Conservation (phyloP, 176 grass and related monocot genomes). For the Elymus sibiricus region DNA sequence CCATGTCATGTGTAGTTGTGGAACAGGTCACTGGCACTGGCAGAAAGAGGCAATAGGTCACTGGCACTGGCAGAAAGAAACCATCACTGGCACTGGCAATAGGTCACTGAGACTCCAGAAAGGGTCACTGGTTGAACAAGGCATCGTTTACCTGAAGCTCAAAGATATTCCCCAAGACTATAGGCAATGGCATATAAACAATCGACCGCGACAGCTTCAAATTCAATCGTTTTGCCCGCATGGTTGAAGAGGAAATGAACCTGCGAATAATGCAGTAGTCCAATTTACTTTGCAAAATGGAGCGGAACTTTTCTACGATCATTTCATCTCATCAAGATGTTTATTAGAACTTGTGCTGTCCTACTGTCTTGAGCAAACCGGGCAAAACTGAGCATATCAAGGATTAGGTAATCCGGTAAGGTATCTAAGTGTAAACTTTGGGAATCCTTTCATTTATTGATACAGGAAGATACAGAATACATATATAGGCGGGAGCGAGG, state of each 20-base stretch:
- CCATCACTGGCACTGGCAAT: not conserved
- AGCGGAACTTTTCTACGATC: not conserved
- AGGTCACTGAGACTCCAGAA: not conserved
- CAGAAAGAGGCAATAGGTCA: not conserved
- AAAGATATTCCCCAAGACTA: not conserved
- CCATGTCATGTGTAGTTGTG: not conserved
- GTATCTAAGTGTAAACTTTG: too few relatives aligned
- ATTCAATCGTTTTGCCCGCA: not conserved
- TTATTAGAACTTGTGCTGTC: too few relatives aligned
- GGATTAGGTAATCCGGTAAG: too few relatives aligned
- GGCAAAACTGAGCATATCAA: too few relatives aligned
- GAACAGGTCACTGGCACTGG: slow-evolving; percentile 21
- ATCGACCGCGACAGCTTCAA: not conserved
- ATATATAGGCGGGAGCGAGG: too few relatives aligned
- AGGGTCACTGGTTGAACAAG: not conserved
- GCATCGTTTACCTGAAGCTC: not conserved
- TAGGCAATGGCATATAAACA: not conserved
- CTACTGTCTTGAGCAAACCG: too few relatives aligned
- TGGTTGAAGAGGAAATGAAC: not conserved
- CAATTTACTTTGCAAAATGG: not conserved
- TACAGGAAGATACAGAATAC: too few relatives aligned
- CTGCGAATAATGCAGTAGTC: not conserved
- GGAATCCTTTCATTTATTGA: too few relatives aligned
- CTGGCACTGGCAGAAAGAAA: not conserved
- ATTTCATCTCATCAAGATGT: not conserved